Conservation (phyloP, 2,329 filamentous ascomycete species). For the Sordariomycetes sp. region DNA sequence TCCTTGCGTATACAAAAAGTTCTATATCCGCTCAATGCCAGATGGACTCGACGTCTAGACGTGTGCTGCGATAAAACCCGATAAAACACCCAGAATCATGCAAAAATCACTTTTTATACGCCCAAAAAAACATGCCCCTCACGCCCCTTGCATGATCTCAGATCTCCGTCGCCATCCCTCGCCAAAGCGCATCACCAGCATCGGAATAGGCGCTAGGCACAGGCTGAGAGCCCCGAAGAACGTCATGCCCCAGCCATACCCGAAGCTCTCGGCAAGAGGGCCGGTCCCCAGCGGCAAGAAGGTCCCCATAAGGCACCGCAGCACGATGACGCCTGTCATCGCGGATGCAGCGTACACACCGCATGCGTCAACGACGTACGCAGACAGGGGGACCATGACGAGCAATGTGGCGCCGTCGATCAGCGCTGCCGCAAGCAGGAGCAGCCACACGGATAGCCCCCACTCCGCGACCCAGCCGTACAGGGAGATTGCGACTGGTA, state of each 20-base stretch:
- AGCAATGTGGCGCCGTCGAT: conserved; percentile 35
- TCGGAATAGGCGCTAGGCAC: conserved; percentile 36
- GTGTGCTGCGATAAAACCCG: too few relatives aligned
- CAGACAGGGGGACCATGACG: conserved; percentile 35
- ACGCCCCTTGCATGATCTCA: background rate
- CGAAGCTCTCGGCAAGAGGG: conserved; percentile 34
- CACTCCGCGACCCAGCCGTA: conserved; percentile 42
- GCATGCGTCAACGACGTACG: conserved; percentile 47
- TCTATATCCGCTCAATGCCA: too few relatives aligned
- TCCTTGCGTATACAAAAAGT: too few relatives aligned
- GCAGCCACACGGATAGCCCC: conserved; percentile 25
- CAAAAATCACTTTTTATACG: background rate
- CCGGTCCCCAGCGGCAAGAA: conserved; percentile 41
- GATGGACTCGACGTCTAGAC: too few relatives aligned
- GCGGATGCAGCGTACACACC: conserved; percentile 45
- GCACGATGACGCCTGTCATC: conserved; percentile 45
- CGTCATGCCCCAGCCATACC: conserved; percentile 40
- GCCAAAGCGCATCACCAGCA: conserved; percentile 39
- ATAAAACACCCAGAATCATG: too few relatives aligned
- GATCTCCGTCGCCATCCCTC: conserved; percentile 23
- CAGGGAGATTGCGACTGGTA: conserved; percentile 31
- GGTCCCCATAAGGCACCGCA: conserved; percentile 42
- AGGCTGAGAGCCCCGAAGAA: conserved; percentile 29
- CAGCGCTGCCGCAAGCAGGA: conserved; percentile 31
- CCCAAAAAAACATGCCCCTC: background rate